Base-by-base conservation (phyloP, 1,284 basidiomycete species). In the Hemileia vastatrix region DNA sequence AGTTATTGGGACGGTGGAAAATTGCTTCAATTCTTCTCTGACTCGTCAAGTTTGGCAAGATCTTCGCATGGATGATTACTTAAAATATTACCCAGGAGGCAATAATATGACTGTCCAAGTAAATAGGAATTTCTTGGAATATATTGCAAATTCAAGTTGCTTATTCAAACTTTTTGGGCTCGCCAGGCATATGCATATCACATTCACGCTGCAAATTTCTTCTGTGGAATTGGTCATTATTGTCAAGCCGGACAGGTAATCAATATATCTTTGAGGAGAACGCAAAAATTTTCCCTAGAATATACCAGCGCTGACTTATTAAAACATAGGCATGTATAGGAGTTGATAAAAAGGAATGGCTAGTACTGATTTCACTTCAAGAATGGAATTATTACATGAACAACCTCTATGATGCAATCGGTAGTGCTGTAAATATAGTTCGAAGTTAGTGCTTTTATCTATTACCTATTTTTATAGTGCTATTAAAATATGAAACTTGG, bases 341-440 rank as follows among this genome's bases (percentile, higher is more conserved):
- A 9, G 59, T 54, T 33, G 15, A 21, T 32, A 54, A 62, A 32
- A 19, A 23, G 13, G 59, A 62, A 49, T 62, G 59, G 59, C 51
- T 62, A 9, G 44, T 62, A 33, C 45, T 62, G 5, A 54, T 36
- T 18, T 62, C 59, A 15, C 23, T 54, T 6, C 59, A 62, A 48
- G 52, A 62, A 18, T 62, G 59, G 59, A 62, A 62, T 23, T 54
- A 54, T 49, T 62, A 62, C 33, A 62, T 62, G 59, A 62, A 62
- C 32, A 54, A 51, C n/a, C 51, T 62, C 15, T 62, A 54, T 49
- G 51, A 33, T 21, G 59, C 59, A 18, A 47, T 62, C 13, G 48
- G 54, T 18, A 44, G 9, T 31, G 59, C 59, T 32, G 50, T 62
- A 13, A 54, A 3, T 15, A 62, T 62, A n/a, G 59, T 62, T 13